These are phyloP conservation scores for Ogataea degrootiae DNA, from an alignment of 805 yeast species.

Conservation along the genomic window DNA sequence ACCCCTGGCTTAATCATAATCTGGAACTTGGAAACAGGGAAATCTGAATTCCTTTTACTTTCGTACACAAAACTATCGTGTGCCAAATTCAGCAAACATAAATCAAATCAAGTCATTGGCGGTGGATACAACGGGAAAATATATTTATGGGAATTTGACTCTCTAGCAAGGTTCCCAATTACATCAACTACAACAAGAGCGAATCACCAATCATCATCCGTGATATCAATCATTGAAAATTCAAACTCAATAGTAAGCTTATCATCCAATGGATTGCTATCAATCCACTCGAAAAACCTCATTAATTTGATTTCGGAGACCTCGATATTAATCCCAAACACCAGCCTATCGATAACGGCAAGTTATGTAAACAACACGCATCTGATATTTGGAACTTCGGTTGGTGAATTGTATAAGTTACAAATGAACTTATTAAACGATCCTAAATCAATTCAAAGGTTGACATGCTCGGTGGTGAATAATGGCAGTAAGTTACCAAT, in stretches of 20 bases:
- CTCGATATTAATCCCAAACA: neutral
- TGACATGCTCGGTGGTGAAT: neutral
- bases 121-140: conserved; percentile 48
- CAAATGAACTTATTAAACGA: conserved; percentile 12
- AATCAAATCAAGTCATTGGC: conserved; percentile 39
- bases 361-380: conserved; percentile 16
- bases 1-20: conserved; percentile 17
- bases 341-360: conserved; percentile 11
- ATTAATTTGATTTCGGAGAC: conserved; percentile 15
- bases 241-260: conserved; percentile 22
- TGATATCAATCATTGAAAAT: conserved; percentile 21
- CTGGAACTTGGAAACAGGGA: conserved; percentile 26
- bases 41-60: conserved; percentile 34
- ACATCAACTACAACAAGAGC: conserved; percentile 6
- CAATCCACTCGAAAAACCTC: conserved; percentile 20
- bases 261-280: conserved; percentile 18
- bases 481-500: conserved; percentile 14
- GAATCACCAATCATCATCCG: conserved; percentile 9
- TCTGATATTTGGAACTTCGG: conserved; percentile 20
- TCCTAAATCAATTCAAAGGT: conserved; percentile 1
- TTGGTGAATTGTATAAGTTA: conserved; percentile 15
- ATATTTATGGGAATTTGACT: conserved; percentile 44
- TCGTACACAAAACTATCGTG: conserved; percentile 36
- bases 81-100: conserved; percentile 36
- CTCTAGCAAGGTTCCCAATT: conserved; percentile 24